Percentiles rank a stretch among this genome's conserved stretches.
phyloP scores from a whole-genome alignment of 257 asterid species.

The Gentiana straminea region DNA sequence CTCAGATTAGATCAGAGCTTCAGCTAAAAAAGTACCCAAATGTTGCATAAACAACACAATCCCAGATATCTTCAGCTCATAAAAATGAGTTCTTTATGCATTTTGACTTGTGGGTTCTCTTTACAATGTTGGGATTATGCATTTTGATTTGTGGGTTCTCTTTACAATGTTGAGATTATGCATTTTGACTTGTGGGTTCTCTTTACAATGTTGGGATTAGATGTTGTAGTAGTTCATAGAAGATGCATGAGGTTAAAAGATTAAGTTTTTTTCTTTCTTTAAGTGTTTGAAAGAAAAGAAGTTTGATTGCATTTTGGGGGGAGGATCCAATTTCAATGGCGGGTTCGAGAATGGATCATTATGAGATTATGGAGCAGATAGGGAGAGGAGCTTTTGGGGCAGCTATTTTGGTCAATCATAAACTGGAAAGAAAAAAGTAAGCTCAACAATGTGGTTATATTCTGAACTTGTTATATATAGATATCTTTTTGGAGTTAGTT shows the following conservation, averaged over 20 bases:
- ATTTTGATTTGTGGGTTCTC: background rate
- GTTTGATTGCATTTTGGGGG: constrained; percentile 5
- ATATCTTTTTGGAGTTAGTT: constrained; percentile 6
- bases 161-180: constrained; percentile 1
- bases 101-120: constrained; percentile 4
- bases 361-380: constrained; percentile 99
- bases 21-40: background rate
- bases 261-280: background rate
- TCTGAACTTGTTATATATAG: background rate
- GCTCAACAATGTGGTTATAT: constrained; percentile 8
- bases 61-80: constrained; percentile 1
- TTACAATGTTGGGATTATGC: constrained; percentile 3
- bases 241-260: constrained; percentile 12
- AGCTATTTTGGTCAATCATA: constrained; percentile 94
- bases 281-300: background rate
- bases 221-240: constrained; percentile 2
- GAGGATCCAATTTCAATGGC: constrained; percentile 15
- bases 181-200: constrained; percentile 4
- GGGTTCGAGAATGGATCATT: constrained; percentile 97
- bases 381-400: constrained; percentile 99
- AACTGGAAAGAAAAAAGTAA: constrained; percentile 75
- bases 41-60: constrained; percentile 3
- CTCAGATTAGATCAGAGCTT: constrained; percentile 8
- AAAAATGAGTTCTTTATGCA: background rate
- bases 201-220: constrained; percentile 6